Evolutionary conservation across 2,329 filamentous ascomycete genomes (phyloP).

Genomic region (Cyphellophora europaea): DNA sequence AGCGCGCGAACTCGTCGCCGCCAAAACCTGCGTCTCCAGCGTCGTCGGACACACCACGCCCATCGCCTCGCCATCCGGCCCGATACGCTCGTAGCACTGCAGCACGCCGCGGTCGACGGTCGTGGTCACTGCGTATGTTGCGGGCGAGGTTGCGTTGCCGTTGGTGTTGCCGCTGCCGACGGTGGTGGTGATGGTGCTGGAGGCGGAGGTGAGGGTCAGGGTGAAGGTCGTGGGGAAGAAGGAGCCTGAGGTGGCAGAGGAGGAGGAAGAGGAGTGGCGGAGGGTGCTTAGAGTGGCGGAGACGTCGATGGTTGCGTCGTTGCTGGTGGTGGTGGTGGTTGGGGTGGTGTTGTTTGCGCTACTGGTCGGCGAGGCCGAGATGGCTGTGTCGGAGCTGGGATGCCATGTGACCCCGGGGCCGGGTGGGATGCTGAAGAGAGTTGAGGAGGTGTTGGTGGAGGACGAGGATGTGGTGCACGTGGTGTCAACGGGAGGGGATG

Average conservation of each 20-base stretch:
- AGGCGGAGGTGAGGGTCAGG: slow-evolving; percentile 12
- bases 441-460: not conserved
- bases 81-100: no score
- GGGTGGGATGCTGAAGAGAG: not conserved
- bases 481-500: not conserved
- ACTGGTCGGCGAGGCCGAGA: not conserved
- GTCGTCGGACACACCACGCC: no score
- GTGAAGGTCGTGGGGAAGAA: slow-evolving; percentile 5
- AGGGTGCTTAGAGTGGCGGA: no score
- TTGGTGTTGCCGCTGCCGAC: not conserved
- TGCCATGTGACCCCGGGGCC: not conserved
- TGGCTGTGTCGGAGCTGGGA: not conserved
- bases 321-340: no score
- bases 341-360: not conserved
- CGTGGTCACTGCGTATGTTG: no score
- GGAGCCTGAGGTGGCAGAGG: not conserved
- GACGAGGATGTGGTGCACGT: not conserved
- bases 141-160: not conserved
- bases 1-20: no score
- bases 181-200: not conserved
- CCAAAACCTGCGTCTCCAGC: no score
- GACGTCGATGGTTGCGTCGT: no score
- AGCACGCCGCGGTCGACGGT: no score
- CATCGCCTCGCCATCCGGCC: no score
- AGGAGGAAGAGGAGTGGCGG: no score